A percentile compares a stretch with the other conserved stretches of the same genome.
Conservation (phyloP, 2,329 filamentous ascomycete species). For the Phialophora tarda region DNA sequence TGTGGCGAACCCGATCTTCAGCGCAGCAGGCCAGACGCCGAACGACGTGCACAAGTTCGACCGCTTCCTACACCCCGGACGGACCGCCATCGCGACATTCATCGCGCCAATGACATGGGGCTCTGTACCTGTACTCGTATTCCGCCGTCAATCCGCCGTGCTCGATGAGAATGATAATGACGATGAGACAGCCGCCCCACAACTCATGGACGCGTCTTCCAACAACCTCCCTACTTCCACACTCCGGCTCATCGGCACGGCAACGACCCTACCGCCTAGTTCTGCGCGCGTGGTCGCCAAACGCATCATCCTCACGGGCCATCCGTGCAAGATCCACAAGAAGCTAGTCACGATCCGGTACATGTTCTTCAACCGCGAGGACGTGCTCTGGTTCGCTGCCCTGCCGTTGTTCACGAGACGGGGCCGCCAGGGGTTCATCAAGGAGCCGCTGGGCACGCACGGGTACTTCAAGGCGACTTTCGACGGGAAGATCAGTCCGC, state of each 20-base stretch:
- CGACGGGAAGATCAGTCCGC: conserved; percentile 92
- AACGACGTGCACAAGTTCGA: conserved; percentile 98
- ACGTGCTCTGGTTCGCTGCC: conserved; percentile 97
- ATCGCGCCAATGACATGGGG: conserved; percentile 93
- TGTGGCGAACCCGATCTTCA: conserved; percentile 88
- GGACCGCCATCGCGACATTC: conserved; percentile 86
- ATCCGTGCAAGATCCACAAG: conserved; percentile 99
- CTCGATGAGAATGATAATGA: not conserved
- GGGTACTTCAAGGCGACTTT: conserved; percentile 99
- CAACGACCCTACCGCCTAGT: conserved; percentile 81
- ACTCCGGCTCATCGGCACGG: conserved; percentile 80
- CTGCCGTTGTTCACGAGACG: conserved; percentile 91
- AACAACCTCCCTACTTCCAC: conserved; percentile 51
- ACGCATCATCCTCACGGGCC: conserved; percentile 88
- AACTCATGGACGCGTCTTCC: conserved; percentile 49
- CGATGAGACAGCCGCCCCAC: conserved; percentile 14
- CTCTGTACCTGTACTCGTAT: conserved; percentile 86
- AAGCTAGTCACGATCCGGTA: conserved; percentile 95
- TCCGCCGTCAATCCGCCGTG: conserved; percentile 57
- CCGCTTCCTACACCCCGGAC: conserved; percentile 87
- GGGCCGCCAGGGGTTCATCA: conserved; percentile 86
- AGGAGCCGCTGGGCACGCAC: conserved; percentile 92
- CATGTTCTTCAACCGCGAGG: conserved; percentile 99
- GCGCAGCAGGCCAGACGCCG: conserved; percentile 82
- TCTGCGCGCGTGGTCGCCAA: conserved; percentile 83